Evolutionary conservation across 768 basidiomycete species (phyloP), one percentile per base, ranked within the genome.

Genomic region (Suillus subalutaceus): DNA sequence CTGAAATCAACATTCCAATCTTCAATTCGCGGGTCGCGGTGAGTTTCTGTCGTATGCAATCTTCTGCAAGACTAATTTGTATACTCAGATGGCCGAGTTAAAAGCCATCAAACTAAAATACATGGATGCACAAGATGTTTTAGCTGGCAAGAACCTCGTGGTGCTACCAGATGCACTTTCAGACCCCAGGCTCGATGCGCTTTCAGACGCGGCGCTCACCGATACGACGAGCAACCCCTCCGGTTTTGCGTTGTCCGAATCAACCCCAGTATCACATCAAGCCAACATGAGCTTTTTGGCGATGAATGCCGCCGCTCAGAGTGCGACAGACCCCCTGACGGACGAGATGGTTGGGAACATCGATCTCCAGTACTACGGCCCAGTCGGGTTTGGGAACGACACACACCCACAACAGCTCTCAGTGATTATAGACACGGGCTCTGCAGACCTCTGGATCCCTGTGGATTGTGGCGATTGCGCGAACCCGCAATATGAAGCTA

Each of bases 401-500:
- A 69, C 77, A 32, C 52, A 30, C 9, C 30, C 30, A 1, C 88
- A 90, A 72, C 62, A 68, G 30, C 70, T 91, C 20, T 79, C 81
- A 4, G 81, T 90, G 43, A 85, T 89, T 72, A 78, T 91, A 67
- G 90, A 92, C 74, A 91, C 90, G 4, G 90, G 90, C 58, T 88
- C 87, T 9, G 80, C 86, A 38, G 90, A 92, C 72, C 79, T 89
- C 23, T 91, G 89, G 86, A 73, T 83, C 30, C 80, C 84, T 37
- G 73, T 77, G 16, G 61, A 71, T 44, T 87, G 86, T 69, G 20
- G 58, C 1, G 41, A 68, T 18, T 88, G 86, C 66, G 66, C 68
- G 23, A 72, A 77, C 57, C 70, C 61, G 15, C 80, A 81, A 63
- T 87, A 84, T 67, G 65, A 80, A 30, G 67, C 80, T 4, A 64